Conservation (phyloP, 169 alveolate genomes). For the Condylostoma magnum region DNA sequence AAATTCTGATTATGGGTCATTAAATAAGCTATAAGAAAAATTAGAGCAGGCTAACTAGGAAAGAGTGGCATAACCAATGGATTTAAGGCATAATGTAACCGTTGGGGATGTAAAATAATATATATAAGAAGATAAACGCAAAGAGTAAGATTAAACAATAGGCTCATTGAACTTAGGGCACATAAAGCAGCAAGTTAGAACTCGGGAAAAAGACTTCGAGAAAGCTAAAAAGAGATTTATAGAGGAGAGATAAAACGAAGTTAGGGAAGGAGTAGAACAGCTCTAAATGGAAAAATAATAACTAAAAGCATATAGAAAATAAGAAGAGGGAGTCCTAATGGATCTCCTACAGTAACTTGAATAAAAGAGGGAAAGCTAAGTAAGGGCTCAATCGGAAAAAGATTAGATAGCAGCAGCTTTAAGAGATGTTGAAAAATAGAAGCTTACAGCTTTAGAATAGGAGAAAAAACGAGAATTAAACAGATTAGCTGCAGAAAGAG, state of each 20-base stretch:
- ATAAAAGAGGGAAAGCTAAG: constrained; percentile 38
- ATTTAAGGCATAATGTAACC: background rate
- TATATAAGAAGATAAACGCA: background rate
- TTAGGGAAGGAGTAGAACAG: background rate
- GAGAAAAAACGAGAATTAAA: constrained; percentile 41
- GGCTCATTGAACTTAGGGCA: background rate
- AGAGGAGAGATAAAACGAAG: background rate
- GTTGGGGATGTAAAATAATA: background rate
- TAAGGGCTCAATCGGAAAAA: constrained; percentile 45
- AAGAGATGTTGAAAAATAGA: constrained; percentile 40
- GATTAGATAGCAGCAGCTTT: constrained; percentile 41
- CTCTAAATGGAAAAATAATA: background rate
- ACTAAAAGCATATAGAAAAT: background rate
- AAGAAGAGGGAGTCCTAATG: constrained; percentile 33
- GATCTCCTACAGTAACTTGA: constrained; percentile 44
- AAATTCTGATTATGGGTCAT: constrained; percentile 25
- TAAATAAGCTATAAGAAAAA: constrained; percentile 4
- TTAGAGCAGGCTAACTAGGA: constrained; percentile 18
- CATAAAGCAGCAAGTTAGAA: background rate
- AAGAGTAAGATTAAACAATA: background rate
- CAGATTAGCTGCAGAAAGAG: constrained; percentile 44
- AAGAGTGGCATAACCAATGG: background rate
- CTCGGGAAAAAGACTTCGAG: background rate
- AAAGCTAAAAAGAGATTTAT: background rate
- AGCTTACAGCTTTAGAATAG: constrained; percentile 28